Base-by-base conservation (phyloP, 176 grass and related monocot species). In the Calamus simplicifolius region DNA sequence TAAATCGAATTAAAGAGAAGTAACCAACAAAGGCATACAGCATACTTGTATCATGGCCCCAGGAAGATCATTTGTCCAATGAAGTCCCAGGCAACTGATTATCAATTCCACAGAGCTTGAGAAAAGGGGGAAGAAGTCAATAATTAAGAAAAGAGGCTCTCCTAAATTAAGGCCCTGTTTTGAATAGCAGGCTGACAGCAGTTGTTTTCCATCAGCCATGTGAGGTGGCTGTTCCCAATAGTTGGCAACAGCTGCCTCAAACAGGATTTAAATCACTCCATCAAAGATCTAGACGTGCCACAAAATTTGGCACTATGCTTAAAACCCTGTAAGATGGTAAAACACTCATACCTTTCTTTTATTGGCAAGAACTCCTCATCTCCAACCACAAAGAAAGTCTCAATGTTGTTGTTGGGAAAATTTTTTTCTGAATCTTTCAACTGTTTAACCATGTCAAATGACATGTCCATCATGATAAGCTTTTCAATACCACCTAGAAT, bases 51-150 rank as follows among this genome's bases (percentile, higher is more conserved):
- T 85, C 92, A 97, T 97, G 48, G 92, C 81, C 79, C 87, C 87
- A 73, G 84, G 92, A 52, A 91, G 69, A 85, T 97, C 92, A 85
- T 91, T 97, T 58, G 87, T 97, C 92, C 92, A 91, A 76, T 97
- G 92, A 76, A 97, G 87, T 25, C 92, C 92, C 64, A 97, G 72
- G 78, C 92, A 91, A 73, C 83, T 91, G 69, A 97, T 69, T 59
- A 91, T 75, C 75, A 85, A 78, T 73, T 97, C 92, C 83, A 85
- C 74, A 1, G 87, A 97, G 56, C 92, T 97, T 83, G 48, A 85
- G 25, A 71, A 65, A 26, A 65, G 29, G 27, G 51, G 13, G 43
- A 27, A 54, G 27, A 60, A 14, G 18, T 48, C 13, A 54, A 29
- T 49, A 2, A 25, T 59, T 26, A 50, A 21, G 52, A 71, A 71